phyloP scores from a whole-genome alignment of 164 flowering plant genomes.

The Saururus chinensis region DNA sequence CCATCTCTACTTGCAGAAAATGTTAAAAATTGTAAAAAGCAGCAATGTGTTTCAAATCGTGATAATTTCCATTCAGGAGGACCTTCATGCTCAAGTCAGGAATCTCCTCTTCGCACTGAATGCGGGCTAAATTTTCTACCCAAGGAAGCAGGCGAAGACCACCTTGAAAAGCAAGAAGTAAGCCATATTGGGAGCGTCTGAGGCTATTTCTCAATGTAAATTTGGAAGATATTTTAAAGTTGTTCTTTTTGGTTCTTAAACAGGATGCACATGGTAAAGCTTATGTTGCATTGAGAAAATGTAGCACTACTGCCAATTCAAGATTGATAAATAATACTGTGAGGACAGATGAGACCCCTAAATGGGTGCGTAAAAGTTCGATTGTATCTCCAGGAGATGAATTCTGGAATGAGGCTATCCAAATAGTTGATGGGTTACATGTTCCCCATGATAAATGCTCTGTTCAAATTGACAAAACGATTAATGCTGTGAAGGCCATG shows the following conservation, averaged over 20 bases:
- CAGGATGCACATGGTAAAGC: slow-evolving; percentile 8
- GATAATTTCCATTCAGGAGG: slow-evolving; percentile 14
- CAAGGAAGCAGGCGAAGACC: slow-evolving; percentile 8
- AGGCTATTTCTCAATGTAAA: too few relatives aligned
- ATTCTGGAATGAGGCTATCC: slow-evolving; percentile 91
- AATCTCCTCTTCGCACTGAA: slow-evolving; percentile 13
- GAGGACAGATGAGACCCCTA: slow-evolving; percentile 41
- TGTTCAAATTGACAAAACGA: slow-evolving; percentile 16
- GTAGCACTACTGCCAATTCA: slow-evolving; percentile 20
- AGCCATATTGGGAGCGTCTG: slow-evolving; percentile 1
- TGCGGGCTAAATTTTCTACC: slow-evolving; percentile 11
- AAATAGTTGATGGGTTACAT: slow-evolving; percentile 67
- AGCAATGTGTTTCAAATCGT: slow-evolving; percentile 15
- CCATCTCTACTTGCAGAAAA: slow-evolving; percentile 27
- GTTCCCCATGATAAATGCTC: slow-evolving; percentile 18
- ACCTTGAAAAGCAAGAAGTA: slow-evolving; percentile 22
- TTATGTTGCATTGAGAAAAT: slow-evolving; percentile 45
- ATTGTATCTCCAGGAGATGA: slow-evolving; percentile 90
- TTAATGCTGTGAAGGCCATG: slow-evolving; percentile 10
- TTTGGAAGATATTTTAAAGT: neutral
- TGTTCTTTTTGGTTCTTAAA: neutral
- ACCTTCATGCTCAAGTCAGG: slow-evolving; percentile 10
- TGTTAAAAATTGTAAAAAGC: slow-evolving; percentile 30
- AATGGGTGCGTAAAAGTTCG: slow-evolving; percentile 52
- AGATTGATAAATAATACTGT: slow-evolving; percentile 16